Percentiles rank a stretch among this genome's conserved stretches.
Conservation (phyloP, 441 rosid genomes). For the Erodium moschatum region DNA sequence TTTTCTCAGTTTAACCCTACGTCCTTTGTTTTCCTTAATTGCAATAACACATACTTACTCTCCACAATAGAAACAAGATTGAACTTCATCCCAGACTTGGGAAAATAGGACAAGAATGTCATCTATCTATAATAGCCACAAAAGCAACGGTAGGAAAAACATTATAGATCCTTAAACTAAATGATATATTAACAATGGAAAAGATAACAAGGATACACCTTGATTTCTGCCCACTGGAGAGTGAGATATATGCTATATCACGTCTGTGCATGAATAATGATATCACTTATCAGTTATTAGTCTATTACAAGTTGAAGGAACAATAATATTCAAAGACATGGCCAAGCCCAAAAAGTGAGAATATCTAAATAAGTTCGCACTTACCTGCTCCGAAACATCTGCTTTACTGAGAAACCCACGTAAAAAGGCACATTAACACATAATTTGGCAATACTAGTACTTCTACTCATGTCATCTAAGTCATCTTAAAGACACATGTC, state of each 20-base stretch:
- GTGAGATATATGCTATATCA: not conserved
- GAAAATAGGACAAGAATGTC: not conserved
- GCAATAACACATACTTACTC: not conserved
- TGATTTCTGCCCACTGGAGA: not conserved
- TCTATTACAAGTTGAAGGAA: not conserved
- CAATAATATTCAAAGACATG: not conserved
- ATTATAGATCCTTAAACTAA: not conserved
- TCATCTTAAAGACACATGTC: not conserved
- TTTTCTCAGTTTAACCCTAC: not conserved
- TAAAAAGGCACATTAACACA: not conserved
- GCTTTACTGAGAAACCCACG: not conserved
- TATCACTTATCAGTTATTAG: too few relatives aligned
- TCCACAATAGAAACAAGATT: not conserved
- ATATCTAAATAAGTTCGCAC: not conserved
- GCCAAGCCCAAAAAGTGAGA: not conserved
- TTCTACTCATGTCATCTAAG: not conserved
- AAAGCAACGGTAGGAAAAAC: not conserved
- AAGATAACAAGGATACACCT: not conserved
- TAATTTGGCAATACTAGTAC: not conserved
- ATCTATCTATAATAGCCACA: not conserved
- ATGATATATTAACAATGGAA: not conserved
- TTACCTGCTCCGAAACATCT: not conserved
- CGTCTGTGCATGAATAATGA: not conserved
- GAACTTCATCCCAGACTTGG: not conserved
- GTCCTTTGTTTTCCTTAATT: not conserved